Percentiles rank a stretch among this genome's conserved stretches.
Conservation (phyloP, 2,329 filamentous ascomycete species). For the Arthrocladium fulminans region DNA sequence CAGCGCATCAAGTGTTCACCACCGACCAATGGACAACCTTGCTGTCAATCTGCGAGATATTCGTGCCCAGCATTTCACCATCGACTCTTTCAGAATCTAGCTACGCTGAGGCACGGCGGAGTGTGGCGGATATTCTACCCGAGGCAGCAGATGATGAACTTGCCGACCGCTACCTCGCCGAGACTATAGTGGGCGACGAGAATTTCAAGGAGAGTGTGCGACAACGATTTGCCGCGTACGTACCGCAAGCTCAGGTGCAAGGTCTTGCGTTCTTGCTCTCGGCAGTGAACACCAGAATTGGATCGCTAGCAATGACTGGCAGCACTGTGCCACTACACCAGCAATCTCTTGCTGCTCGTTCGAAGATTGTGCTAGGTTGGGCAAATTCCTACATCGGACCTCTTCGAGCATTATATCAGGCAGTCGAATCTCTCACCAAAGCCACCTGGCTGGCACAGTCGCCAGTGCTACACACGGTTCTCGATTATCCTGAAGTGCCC, state of each 20-base stretch:
- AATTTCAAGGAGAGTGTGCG: slow-evolving; percentile 43
- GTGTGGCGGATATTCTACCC: slow-evolving; percentile 21
- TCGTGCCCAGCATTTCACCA: slow-evolving; percentile 46
- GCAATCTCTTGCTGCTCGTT: slow-evolving; percentile 46
- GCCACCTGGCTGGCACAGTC: slow-evolving; percentile 46
- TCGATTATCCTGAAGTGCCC: slow-evolving; percentile 48
- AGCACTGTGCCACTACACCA: slow-evolving; percentile 45
- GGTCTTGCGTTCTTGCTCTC: slow-evolving; percentile 45
- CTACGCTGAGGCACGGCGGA: slow-evolving; percentile 2
- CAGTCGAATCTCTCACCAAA: slow-evolving; percentile 42
- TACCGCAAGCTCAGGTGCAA: slow-evolving; percentile 41
- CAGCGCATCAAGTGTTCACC: slow-evolving; percentile 41
- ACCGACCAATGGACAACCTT: slow-evolving; percentile 51
- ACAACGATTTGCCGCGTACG: slow-evolving; percentile 40
- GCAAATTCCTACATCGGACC: slow-evolving; percentile 43
- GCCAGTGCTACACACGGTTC: slow-evolving; percentile 40
- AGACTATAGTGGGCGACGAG: slow-evolving; percentile 34
- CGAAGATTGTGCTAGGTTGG: slow-evolving; percentile 47
- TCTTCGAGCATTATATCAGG: slow-evolving; percentile 42
- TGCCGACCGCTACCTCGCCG: slow-evolving; percentile 39
- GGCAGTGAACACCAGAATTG: slow-evolving; percentile 46
- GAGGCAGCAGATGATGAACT: slow-evolving; percentile 29
- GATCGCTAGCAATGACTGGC: slow-evolving; percentile 50
- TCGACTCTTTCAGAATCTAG: slow-evolving; percentile 26
- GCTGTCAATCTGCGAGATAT: slow-evolving; percentile 48